These are phyloP conservation scores for Chlamydomonas schloesseri DNA, from an alignment of 139 green algal species.

Conservation along the genomic window DNA sequence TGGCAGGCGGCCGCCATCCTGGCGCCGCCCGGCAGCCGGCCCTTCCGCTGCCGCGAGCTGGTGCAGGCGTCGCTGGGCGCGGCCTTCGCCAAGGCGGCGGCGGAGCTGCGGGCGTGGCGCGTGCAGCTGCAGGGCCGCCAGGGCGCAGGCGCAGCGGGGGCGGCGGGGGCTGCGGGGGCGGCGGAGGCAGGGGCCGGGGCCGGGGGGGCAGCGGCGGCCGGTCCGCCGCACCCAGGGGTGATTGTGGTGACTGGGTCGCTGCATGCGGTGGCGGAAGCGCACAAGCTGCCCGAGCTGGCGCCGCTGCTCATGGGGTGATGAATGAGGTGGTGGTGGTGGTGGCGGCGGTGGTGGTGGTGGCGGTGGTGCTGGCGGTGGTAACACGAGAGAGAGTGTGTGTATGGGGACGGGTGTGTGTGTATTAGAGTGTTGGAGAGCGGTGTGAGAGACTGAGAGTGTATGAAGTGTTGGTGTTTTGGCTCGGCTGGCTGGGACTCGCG, in stretches of 20 bases:
- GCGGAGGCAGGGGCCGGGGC: neutral
- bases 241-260: constrained; percentile 81
- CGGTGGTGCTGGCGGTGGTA: too few species aligned
- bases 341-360: too few species aligned
- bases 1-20: constrained; percentile 76
- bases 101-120: constrained; percentile 65
- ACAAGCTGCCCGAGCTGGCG: constrained; percentile 27
- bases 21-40: neutral
- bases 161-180: constrained; percentile 65
- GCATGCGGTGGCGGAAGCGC: constrained; percentile 74
- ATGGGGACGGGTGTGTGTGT: too few species aligned
- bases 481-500: too few species aligned
- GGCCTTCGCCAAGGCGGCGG: constrained; percentile 68
- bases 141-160: neutral
- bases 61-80: constrained; percentile 76
- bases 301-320: constrained; percentile 5
- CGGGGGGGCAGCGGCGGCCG: neutral
- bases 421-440: too few species aligned
- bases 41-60: constrained; percentile 67
- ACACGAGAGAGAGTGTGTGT: neutral
- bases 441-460: too few species aligned
- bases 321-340: neutral
- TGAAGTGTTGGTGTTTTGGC: too few species aligned
- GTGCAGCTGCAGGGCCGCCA: neutral
- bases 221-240: constrained; percentile 45